Evolutionary conservation across 2,329 filamentous ascomycete species (phyloP).

Genomic region (Exophiala calicioides): DNA sequence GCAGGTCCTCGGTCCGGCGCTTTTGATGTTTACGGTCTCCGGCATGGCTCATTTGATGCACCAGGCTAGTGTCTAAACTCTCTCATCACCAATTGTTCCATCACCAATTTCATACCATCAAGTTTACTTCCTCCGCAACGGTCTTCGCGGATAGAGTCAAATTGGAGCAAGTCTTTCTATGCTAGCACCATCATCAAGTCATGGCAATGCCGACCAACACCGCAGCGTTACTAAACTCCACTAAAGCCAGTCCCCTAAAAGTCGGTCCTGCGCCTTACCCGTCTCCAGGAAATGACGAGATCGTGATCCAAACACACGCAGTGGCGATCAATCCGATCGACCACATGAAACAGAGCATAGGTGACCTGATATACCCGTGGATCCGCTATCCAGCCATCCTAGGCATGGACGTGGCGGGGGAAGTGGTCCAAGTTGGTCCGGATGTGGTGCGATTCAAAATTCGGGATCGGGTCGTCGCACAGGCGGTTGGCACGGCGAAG

Average conservation of each 20-base stretch:
- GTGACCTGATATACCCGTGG: slow-evolving; percentile 30
- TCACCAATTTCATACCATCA: too few species aligned
- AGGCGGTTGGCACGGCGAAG: slow-evolving; percentile 23
- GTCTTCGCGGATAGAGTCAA: too few species aligned
- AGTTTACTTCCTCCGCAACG: too few species aligned
- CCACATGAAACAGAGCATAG: slow-evolving; percentile 35
- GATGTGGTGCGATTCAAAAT: slow-evolving; percentile 47
- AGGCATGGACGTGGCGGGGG: slow-evolving; percentile 49
- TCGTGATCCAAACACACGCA: slow-evolving; percentile 32
- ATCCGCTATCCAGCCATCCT: slow-evolving; percentile 40
- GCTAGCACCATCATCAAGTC: too few species aligned
- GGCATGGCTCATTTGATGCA: too few species aligned
- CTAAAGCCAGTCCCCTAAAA: slow-evolving; percentile 24
- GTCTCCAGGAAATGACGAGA: slow-evolving; percentile 24
- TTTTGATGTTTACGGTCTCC: too few species aligned
- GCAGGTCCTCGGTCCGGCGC: too few species aligned
- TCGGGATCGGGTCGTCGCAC: slow-evolving; percentile 48
- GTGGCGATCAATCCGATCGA: slow-evolving; percentile 39
- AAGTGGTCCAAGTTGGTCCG: slow-evolving; percentile 50
- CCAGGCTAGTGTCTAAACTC: too few species aligned
- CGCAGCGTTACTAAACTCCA: slow-evolving; percentile 28
- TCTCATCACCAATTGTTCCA: too few species aligned
- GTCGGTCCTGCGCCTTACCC: slow-evolving; percentile 25
- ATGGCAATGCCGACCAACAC: slow-evolving; percentile 22
- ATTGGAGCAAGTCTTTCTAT: too few species aligned